Conservation (phyloP, 164 flowering plant species). For the Cinnamomum chago region DNA sequence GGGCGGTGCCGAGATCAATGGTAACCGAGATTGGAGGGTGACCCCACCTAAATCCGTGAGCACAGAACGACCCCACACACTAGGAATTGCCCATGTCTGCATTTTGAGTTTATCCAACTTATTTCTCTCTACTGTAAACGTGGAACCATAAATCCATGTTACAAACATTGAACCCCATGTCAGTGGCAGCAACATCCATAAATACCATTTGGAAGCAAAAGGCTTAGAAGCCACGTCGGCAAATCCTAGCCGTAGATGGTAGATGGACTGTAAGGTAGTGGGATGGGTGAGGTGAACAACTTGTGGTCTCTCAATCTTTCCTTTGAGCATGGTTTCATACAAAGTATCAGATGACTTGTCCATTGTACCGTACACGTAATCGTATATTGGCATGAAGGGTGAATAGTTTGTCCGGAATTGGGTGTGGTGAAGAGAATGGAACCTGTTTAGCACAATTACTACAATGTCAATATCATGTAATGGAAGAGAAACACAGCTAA, state of each 20-base stretch:
- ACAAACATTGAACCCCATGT: slow-evolving; percentile 36
- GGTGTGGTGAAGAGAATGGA: slow-evolving; percentile 55
- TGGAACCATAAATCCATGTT: slow-evolving; percentile 43
- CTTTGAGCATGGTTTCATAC: slow-evolving; percentile 37
- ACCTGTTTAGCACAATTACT: slow-evolving; percentile 20
- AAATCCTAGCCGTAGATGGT: slow-evolving; percentile 58
- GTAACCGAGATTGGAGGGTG: no score
- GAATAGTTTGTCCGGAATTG: slow-evolving; percentile 49
- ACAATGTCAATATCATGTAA: neutral
- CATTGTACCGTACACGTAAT: slow-evolving; percentile 51
- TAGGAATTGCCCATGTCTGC: slow-evolving; percentile 66
- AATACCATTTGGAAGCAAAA: slow-evolving; percentile 48
- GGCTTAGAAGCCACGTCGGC: slow-evolving; percentile 61
- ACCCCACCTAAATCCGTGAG: no score
- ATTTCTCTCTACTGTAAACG: slow-evolving; percentile 53
- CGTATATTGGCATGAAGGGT: slow-evolving; percentile 58
- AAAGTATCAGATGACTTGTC: slow-evolving; percentile 49
- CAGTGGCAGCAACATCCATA: slow-evolving; percentile 59
- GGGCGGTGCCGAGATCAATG: no score
- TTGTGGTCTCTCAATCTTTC: slow-evolving; percentile 36
- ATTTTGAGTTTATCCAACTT: slow-evolving; percentile 39
- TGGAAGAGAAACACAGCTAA: no score
- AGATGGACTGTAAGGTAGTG: slow-evolving; percentile 60
- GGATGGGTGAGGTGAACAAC: slow-evolving; percentile 72
- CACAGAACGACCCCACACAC: no score